These are phyloP conservation scores for Salix purpurea DNA, from an alignment of 345 rosid species.

Conservation along the genomic window DNA sequence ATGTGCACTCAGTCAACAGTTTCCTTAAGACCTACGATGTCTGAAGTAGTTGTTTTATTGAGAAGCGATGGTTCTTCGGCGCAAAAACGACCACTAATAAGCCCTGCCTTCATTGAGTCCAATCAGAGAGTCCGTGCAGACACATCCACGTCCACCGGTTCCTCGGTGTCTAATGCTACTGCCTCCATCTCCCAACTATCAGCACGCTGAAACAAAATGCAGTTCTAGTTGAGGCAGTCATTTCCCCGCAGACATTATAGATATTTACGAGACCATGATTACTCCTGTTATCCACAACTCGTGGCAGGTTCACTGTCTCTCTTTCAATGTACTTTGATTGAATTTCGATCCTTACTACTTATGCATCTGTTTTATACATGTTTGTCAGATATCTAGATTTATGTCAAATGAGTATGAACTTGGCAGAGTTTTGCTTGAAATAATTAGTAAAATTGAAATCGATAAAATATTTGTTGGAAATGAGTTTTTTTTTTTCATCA, in stretches of 20 bases:
- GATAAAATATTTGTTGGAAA: too few species aligned
- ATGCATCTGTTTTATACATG: background rate
- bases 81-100: background rate
- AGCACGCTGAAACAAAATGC: slow-evolving; percentile 8
- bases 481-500: too few species aligned
- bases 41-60: slow-evolving; percentile 24
- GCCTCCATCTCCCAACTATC: slow-evolving; percentile 21
- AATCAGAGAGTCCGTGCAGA: background rate
- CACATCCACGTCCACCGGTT: slow-evolving; percentile 4
- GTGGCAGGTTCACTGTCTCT: background rate
- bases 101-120: slow-evolving; percentile 19
- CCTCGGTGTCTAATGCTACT: slow-evolving; percentile 22
- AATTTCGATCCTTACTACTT: background rate
- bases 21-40: slow-evolving; percentile 22
- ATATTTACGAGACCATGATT: background rate
- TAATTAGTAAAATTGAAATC: too few species aligned
- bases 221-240: too few species aligned
- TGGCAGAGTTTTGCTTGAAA: background rate
- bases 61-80: slow-evolving; percentile 8
- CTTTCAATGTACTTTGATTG: background rate
- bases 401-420: background rate
- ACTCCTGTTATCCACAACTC: background rate
- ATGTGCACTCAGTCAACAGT: slow-evolving; percentile 27
- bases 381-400: background rate
- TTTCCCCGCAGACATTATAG: too few species aligned